Base-by-base conservation (phyloP, 176 grass and related monocot genomes). In the Triticum timopheevii region DNA sequence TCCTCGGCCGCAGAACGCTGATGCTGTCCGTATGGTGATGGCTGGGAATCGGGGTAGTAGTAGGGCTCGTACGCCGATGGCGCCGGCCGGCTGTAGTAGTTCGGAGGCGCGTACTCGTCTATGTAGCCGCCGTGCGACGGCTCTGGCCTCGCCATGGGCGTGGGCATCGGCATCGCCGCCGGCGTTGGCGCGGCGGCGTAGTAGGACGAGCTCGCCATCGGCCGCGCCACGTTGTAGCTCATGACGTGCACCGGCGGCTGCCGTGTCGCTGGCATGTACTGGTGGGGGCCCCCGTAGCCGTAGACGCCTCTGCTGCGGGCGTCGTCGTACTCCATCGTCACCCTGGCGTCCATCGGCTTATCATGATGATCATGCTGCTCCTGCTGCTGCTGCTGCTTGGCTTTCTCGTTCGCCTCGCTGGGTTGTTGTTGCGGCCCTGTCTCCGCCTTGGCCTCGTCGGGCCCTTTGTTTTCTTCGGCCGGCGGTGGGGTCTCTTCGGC, bases 201-300 rank as follows among this genome's bases (percentile, higher is more conserved):
- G 90, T 90, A 90, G 16, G 93, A 79, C 0, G 84, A 42, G 75
- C 88, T 95, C 13, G 73, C 24, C 86, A 36, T 95, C 28, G 90
- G 90, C 65, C 89, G 90, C 31, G 70, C 86, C 86, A 82, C 44
- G 77, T 89, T 84, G 85, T 92, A 95, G 88, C 86, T 92, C 88
- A 87, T 87, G 54, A 78, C 61, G n/a, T 72, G 85, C 16, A 81
- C 78, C 16, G 81, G 86, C 16, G 64, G 69, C 78, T 78, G 80
- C 40, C 34, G 83, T 19, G 88, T 33, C 6, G 82, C 22, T 13
- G 82, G 84, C 61, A 78, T 44, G 78, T 49, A 76, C 44, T 76
- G 69, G 16, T 49, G 50, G 8, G 20, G 69, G 17, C 12, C 42
- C 35, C 4, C n/a, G 52, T 82, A 81, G 31, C 77, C 73, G 44